Evolutionary conservation across 2,329 filamentous ascomycete species (phyloP), one percentile per base, ranked within the genome.

Genomic region (Arthrobotrys entomopaga): DNA sequence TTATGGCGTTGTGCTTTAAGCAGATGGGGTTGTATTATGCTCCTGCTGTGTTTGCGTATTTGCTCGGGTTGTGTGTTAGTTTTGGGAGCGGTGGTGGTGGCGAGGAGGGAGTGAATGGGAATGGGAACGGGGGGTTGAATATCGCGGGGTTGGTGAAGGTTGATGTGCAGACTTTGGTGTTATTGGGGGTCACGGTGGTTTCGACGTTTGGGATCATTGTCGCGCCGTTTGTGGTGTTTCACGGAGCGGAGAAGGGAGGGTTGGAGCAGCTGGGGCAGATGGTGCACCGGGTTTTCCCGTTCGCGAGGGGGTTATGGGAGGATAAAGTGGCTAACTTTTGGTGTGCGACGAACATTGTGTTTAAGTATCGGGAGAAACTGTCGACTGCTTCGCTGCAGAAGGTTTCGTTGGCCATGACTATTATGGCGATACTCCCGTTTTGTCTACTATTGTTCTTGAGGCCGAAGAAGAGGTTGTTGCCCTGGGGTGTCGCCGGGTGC

Each of bases 1-100:
- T 99, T 5, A 88, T 87, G 15, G 91, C 94, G 2, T 84, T 99
- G n/a, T 92, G 92, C 4, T 99, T 98, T 85, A 99, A 99, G 84
- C 95, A 99, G 82, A 99, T 99, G 96, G 94, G 94, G 0, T 85
- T 99, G 15, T 99, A 98, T 83, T 99, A 97, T 82, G 93, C 96
- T 2, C 93, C 96, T 13, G 89, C 90, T 19, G 89, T 98, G 67
- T 98, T 98, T 81, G 90, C 92, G 34, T 99, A 93, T 80, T 88
- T 99, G 1, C 84, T 98, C 0, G 95, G 94, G 7, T 88, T 89
- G 79, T 97, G 93, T 80, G 78, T 96, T n/a, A 88, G 92, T 2
- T 87, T 98, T 22, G 77, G 95, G 3, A 87, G 87, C 6, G 88
- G 92, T 0, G 97, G 97, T 3, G 42, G 52, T 48, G 16, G 49